These are phyloP conservation scores for Apophysomyces ossiformis DNA, from an alignment of 371 early-diverging fungal species.

Conservation along the genomic window DNA sequence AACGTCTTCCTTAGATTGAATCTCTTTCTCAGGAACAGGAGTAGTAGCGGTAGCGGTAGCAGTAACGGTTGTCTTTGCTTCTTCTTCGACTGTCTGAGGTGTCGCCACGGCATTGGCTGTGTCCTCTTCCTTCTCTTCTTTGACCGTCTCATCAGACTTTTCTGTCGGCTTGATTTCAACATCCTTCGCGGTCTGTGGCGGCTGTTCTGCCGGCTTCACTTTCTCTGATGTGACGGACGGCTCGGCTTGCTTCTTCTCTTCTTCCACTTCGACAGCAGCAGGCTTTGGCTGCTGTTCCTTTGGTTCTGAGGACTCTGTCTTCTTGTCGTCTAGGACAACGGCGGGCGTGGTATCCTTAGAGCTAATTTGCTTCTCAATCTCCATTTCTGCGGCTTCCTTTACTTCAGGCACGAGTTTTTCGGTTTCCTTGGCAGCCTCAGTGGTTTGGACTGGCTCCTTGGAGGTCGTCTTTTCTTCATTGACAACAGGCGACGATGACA, in stretches of 20 bases:
- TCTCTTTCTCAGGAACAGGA: no score
- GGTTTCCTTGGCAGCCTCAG: not conserved
- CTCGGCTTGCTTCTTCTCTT: not conserved
- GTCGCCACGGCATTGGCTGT: not conserved
- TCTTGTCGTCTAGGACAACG: no score
- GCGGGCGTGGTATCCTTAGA: not conserved
- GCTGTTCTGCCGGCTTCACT: not conserved
- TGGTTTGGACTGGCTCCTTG: not conserved
- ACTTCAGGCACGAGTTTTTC: not conserved
- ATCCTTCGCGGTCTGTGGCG: not conserved
- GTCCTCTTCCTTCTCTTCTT: not conserved
- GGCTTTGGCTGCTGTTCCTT: not conserved
- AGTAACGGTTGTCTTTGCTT: not conserved
- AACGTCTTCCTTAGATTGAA: no score
- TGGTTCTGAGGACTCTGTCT: not conserved
- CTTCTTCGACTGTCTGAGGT: not conserved
- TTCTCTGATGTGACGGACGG: not conserved
- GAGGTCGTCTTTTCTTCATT: constrained; percentile 2
- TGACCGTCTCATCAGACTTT: not conserved
- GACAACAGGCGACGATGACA: not conserved
- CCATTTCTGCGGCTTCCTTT: not conserved
- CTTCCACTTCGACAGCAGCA: not conserved
- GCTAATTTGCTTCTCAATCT: not conserved
- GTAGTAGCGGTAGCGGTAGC: not conserved
- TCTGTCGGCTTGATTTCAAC: not conserved